Percentiles rank a stretch among this genome's conserved stretches.
These are phyloP conservation scores for Mentha longifolia DNA, from an alignment of 257 asterid species.

Conservation along the genomic window DNA sequence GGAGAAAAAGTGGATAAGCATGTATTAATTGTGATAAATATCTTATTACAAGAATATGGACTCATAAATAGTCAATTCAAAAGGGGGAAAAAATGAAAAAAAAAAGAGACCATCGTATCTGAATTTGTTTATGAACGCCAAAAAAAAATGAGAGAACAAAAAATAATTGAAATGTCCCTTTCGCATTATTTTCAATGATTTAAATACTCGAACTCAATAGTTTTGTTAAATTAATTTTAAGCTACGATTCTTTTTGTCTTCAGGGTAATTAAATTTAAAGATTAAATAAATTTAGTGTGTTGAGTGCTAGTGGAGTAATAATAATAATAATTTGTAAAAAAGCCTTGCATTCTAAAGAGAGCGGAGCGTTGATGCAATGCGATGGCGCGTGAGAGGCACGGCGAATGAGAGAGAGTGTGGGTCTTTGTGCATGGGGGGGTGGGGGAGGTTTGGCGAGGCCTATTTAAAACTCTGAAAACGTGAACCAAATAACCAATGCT, in stretches of 20 bases:
- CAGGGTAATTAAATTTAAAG: background rate
- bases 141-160: too few species aligned
- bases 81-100: background rate
- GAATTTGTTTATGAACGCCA: background rate
- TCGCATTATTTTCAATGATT: too few species aligned
- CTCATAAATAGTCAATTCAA: background rate
- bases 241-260: background rate
- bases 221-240: too few species aligned
- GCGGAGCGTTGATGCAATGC: background rate
- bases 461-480: conserved; percentile 8
- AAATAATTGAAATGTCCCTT: too few species aligned
- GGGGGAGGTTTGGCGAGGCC: conserved; percentile 29
- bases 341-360: too few species aligned
- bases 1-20: too few species aligned
- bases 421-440: background rate
- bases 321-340: too few species aligned
- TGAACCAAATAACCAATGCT: background rate
- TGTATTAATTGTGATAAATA: too few species aligned
- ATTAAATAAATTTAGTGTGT: background rate
- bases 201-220: too few species aligned
- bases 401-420: background rate
- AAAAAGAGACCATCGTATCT: background rate
- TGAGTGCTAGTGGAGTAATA: too few species aligned
- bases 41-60: too few species aligned
- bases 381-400: conserved; percentile 36